Evolutionary conservation across 2,329 filamentous ascomycete species (phyloP).

Genomic region (Lecanicillium sp.): DNA sequence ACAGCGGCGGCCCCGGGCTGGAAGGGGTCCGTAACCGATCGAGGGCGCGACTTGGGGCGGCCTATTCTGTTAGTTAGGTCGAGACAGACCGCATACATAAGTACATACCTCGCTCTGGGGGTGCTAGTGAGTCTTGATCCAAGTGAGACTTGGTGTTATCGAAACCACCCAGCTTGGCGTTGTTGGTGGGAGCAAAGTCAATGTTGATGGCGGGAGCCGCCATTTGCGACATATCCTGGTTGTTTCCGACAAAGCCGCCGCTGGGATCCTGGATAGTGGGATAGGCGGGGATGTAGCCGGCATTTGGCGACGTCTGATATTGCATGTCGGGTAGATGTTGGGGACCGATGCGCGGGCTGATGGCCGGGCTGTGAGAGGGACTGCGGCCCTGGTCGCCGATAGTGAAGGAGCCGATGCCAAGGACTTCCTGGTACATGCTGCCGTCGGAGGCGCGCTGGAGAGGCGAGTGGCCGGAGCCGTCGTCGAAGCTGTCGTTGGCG

Average conservation of each 20-base stretch:
- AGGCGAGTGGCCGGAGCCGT: slow-evolving; percentile 68
- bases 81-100: slow-evolving; percentile 1
- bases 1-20: slow-evolving; percentile 38
- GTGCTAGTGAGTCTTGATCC: slow-evolving; percentile 74
- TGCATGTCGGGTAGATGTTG: slow-evolving; percentile 49
- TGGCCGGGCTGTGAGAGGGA: slow-evolving; percentile 67
- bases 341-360: slow-evolving; percentile 56
- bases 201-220: slow-evolving; percentile 93
- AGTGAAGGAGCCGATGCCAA: slow-evolving; percentile 73
- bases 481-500: slow-evolving; percentile 74
- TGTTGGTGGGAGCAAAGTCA: slow-evolving; percentile 74
- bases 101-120: slow-evolving; percentile 63
- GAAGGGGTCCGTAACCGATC: slow-evolving; percentile 56
- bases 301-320: slow-evolving; percentile 38
- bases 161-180: slow-evolving; percentile 29
- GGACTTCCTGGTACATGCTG: slow-evolving; percentile 67
- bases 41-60: slow-evolving; percentile 43
- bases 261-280: slow-evolving; percentile 32
- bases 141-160: slow-evolving; percentile 55
- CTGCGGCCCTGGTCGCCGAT: slow-evolving; percentile 76
- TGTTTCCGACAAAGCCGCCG: slow-evolving; percentile 47
- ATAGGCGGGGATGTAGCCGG: slow-evolving; percentile 33
- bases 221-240: slow-evolving; percentile 66
- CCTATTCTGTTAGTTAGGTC: slow-evolving; percentile 23
- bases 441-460: slow-evolving; percentile 69